Evolutionary conservation across 306 rosid species (phyloP).

Genomic region (Vigna radiata): DNA sequence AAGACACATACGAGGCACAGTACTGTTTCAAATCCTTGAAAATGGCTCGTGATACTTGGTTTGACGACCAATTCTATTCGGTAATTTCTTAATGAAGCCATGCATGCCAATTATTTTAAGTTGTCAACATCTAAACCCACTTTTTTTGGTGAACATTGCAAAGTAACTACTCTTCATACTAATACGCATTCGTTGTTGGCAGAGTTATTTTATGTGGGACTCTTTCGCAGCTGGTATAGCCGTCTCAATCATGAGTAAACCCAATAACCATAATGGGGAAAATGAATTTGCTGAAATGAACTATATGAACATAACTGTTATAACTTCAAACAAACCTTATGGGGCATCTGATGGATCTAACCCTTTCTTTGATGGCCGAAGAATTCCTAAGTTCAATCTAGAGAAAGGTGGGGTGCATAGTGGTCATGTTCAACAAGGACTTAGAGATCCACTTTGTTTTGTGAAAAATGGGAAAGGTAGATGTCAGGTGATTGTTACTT

Average conservation of each 20-base stretch:
- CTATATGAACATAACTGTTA: conserved; percentile 84
- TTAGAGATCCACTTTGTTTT: conserved; percentile 81
- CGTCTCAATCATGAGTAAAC: conserved; percentile 74
- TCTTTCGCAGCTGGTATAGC: conserved; percentile 86
- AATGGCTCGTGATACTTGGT: conserved; percentile 83
- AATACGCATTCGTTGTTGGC: conserved; percentile 34
- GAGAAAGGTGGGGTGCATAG: conserved; percentile 80
- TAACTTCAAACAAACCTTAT: conserved; percentile 89
- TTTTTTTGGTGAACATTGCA: conserved; percentile 20
- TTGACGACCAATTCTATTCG: conserved; percentile 64
- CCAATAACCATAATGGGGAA: conserved; percentile 54
- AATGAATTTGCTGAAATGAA: conserved; percentile 90
- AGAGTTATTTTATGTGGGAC: conserved; percentile 98
- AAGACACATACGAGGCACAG: conserved; percentile 75
- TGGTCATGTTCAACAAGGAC: conserved; percentile 88
- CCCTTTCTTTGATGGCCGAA: conserved; percentile 68
- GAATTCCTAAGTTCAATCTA: conserved; percentile 68
- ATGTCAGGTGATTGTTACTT: conserved; percentile 65
- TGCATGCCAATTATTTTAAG: not conserved
- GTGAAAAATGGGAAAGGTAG: conserved; percentile 75
- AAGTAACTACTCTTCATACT: conserved; percentile 31
- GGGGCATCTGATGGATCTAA: conserved; percentile 84
- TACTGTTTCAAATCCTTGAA: conserved; percentile 84
- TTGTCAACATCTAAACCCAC: not conserved
- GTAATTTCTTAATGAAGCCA: conserved; percentile 49